Conservation (phyloP, 2,329 filamentous ascomycete genomes). For the Cercospora beticola region DNA sequence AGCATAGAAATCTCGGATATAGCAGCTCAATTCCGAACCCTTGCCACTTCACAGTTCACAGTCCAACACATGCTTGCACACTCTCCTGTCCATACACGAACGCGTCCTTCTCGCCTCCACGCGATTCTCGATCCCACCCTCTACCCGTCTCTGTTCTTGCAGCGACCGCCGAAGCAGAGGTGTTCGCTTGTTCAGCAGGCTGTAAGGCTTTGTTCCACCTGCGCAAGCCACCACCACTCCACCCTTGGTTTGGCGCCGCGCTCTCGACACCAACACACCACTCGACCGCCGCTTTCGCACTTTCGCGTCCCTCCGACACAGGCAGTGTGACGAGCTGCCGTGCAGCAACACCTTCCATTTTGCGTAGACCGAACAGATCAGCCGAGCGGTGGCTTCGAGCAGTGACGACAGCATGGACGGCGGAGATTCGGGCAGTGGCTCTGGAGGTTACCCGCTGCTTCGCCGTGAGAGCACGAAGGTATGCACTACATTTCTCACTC, state of each 20-base stretch:
- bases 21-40: not conserved
- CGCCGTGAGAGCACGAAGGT: slow-evolving; percentile 23
- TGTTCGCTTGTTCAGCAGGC: slow-evolving; percentile 2
- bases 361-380: not conserved
- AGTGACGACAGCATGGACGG: slow-evolving; percentile 18
- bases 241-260: slow-evolving; percentile 4
- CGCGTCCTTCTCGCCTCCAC: not conserved
- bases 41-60: slow-evolving; percentile 6
- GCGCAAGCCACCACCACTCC: not conserved
- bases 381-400: not conserved
- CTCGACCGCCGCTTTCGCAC: not conserved
- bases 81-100: slow-evolving; percentile 5
- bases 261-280: slow-evolving; percentile 1
- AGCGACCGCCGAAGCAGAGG: not conserved
- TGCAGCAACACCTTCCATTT: not conserved
- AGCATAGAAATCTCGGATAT: not conserved
- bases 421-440: slow-evolving; percentile 10
- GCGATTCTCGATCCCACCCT: not conserved
- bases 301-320: not conserved
- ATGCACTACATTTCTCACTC: not conserved
- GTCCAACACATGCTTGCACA: slow-evolving; percentile 9
- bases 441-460: slow-evolving; percentile 7
- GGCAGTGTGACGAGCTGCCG: not conserved
- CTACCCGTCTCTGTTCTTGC: not conserved
- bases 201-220: not conserved